Conservation (phyloP, 805 yeast genomes). For the Pichia manshurica region DNA sequence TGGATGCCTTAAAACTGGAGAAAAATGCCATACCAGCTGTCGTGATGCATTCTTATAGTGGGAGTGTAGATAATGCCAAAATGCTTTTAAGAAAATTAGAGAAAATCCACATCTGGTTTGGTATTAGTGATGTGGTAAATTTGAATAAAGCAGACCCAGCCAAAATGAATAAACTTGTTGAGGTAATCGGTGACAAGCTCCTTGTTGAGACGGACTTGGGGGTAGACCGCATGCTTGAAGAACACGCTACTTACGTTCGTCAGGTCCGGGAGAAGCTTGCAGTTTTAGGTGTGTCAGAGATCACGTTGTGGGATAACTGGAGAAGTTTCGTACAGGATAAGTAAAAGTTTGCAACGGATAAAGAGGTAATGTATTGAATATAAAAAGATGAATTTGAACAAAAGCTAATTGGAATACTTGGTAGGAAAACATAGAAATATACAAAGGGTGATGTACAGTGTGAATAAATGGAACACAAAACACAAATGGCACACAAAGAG, state of each 20-base stretch:
- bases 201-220: slow-evolving; percentile 52
- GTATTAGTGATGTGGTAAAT: slow-evolving; percentile 27
- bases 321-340: neutral
- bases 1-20: neutral
- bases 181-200: slow-evolving; percentile 26
- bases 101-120: slow-evolving; percentile 34
- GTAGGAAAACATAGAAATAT: too few relatives aligned
- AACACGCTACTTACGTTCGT: slow-evolving; percentile 1
- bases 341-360: neutral
- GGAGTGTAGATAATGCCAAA: slow-evolving; percentile 64
- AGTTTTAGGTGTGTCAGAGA: neutral
- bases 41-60: slow-evolving; percentile 81
- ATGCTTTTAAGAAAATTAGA: slow-evolving; percentile 37
- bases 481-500: neutral
- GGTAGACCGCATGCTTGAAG: slow-evolving; percentile 21
- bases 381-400: neutral
- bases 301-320: slow-evolving; percentile 4
- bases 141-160: slow-evolving; percentile 18
- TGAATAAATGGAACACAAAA: neutral
- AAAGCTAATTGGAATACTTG: too few relatives aligned
- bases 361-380: neutral
- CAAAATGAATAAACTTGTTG: slow-evolving; percentile 10
- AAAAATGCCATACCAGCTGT: slow-evolving; percentile 32
- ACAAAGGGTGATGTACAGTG: neutral
- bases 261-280: neutral